Conservation (phyloP, 768 basidiomycete species). For the Wakefieldia striispora region DNA sequence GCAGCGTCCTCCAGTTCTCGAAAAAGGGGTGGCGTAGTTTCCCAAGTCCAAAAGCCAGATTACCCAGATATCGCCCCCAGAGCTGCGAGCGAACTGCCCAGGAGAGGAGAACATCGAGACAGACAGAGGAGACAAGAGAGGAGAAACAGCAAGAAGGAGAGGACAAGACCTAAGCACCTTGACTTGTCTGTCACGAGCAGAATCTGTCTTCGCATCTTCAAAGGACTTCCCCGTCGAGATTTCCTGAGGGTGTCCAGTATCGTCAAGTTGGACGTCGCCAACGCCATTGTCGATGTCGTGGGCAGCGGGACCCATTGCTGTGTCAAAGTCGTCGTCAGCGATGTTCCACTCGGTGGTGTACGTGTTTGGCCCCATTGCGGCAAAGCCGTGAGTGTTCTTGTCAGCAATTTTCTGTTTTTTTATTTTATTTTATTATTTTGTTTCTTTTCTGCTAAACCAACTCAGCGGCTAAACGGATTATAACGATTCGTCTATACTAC, state of each 20-base stretch:
- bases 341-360: conserved; percentile 43
- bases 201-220: conserved; percentile 49
- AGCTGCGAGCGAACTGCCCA: conserved; percentile 17
- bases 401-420: not conserved
- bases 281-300: conserved; percentile 44
- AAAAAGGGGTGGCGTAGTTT: conserved; percentile 25
- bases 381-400: not conserved
- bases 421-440: not conserved
- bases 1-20: conserved; percentile 16
- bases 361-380: conserved; percentile 25
- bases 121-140: conserved; percentile 19
- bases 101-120: conserved; percentile 18
- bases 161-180: conserved; percentile 83
- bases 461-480: conserved; percentile 4
- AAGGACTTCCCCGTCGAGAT: conserved; percentile 11
- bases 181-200: conserved; percentile 70
- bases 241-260: conserved; percentile 18
- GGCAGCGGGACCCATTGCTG: conserved; percentile 43
- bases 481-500: no score
- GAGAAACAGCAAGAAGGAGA: conserved; percentile 31
- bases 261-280: conserved; percentile 39
- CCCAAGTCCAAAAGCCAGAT: conserved; percentile 22
- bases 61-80: conserved; percentile 17
- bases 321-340: conserved; percentile 44
- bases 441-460: not conserved